Evolutionary conservation across 768 basidiomycete species (phyloP), one percentile per base, ranked within the genome.

Genomic region (Rhodotorula diobovata): DNA sequence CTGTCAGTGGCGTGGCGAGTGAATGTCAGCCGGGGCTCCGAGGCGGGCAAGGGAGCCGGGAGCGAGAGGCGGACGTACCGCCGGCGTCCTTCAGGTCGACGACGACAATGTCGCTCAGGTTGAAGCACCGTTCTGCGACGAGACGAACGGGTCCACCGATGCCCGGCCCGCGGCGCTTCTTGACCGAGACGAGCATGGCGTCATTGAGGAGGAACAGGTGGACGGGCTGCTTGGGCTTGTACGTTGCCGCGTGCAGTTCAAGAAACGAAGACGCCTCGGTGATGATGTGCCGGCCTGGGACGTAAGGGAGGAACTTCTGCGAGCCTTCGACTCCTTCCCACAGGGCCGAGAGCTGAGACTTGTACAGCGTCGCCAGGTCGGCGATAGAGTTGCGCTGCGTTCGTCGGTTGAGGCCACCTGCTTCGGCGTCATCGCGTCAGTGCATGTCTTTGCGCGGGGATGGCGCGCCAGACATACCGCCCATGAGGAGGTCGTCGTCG

Each of bases 21-120:
- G 61, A 28, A 25, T 10, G 41, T 43, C 41, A 43, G 41, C 34
- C 2, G 63, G 50, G 61, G 45, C n/a, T n/a, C n/a, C 37, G 45
- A 23, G 41, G 57, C 73, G 54, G 75, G 48, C 69, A 37, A 30
- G 37, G 48, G 14, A 20, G 53, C 53, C 56, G 39, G 23, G 6
- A 25, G 15, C 54, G n/a, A 41, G 20, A 50, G 16, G 51, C 37
- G 2, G 43, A 81, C 88, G 74, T 67, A 94, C 94, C 89, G 11
- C 91, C 85, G 8, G 92, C 89, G 80, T 98, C 96, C 80, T 97
- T 98, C 45, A 95, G 91, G 80, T 99, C 96, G 30, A 95, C 85
- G 0, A 98, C 93, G 48, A 95, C 81, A 85, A 98, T 91, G 80
- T 99, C 96, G 75, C 87, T 90, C 78, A 98, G 82, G 15, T 89